Conservation (phyloP, 805 yeast genomes). For the Yamadazyma phyllophila region DNA sequence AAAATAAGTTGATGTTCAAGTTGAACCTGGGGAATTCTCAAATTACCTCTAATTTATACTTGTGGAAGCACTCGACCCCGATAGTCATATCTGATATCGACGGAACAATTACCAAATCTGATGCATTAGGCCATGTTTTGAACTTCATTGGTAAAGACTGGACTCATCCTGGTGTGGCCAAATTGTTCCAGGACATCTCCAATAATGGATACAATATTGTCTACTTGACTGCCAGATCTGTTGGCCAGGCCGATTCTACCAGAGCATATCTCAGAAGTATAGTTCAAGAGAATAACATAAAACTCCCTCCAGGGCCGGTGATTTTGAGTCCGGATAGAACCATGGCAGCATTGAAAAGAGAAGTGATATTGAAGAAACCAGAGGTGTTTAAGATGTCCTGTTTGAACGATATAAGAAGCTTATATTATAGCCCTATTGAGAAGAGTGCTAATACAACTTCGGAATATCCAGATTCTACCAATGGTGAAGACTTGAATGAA, state of each 20-base stretch:
- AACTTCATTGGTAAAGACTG: slow-evolving; percentile 94
- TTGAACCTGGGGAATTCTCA: slow-evolving; percentile 82
- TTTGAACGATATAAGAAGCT: slow-evolving; percentile 73
- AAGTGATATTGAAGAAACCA: slow-evolving; percentile 90
- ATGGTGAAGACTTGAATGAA: slow-evolving; percentile 13
- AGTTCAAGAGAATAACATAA: slow-evolving; percentile 66
- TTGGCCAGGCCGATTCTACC: slow-evolving; percentile 92
- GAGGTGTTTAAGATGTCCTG: slow-evolving; percentile 99
- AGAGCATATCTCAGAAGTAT: slow-evolving; percentile 78
- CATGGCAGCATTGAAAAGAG: slow-evolving; percentile 89
- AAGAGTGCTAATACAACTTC: background rate
- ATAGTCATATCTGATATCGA: slow-evolving; percentile 96
- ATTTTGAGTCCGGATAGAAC: slow-evolving; percentile 94
- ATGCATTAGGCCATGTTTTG: slow-evolving; percentile 93
- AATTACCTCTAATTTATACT: slow-evolving; percentile 66
- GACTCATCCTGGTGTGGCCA: slow-evolving; percentile 97
- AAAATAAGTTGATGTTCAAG: slow-evolving; percentile 72
- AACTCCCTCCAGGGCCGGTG: slow-evolving; percentile 87
- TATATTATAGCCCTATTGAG: slow-evolving; percentile 45
- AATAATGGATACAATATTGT: slow-evolving; percentile 89
- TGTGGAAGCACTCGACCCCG: slow-evolving; percentile 84
- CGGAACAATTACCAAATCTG: slow-evolving; percentile 96
- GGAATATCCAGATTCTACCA: background rate
- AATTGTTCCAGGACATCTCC: slow-evolving; percentile 80
- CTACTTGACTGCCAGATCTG: slow-evolving; percentile 92